These are phyloP conservation scores for Cornus kousa DNA, from an alignment of 148 eudicot genomes.

Conservation along the genomic window DNA sequence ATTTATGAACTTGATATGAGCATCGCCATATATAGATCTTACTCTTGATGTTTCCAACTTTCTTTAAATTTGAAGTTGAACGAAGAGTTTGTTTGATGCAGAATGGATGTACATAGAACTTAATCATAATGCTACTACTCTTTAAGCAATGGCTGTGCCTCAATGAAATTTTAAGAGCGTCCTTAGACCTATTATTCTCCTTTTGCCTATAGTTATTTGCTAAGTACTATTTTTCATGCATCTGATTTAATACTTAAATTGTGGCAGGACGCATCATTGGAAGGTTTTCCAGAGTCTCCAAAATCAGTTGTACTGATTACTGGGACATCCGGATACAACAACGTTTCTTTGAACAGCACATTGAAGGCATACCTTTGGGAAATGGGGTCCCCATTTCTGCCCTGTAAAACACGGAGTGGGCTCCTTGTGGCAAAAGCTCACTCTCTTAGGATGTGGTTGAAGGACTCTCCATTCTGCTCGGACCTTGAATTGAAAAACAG, in stretches of 20 bases:
- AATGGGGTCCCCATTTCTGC: conserved; percentile 98
- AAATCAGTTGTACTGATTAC: conserved; percentile 90
- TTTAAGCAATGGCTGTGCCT: neutral
- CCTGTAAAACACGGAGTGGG: conserved; percentile 79
- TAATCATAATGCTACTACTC: neutral
- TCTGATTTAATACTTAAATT: conserved; percentile 7
- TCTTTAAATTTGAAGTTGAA: neutral
- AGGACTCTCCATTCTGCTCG: conserved; percentile 90
- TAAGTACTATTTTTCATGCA: neutral
- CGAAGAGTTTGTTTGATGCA: neutral
- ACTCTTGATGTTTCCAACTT: neutral
- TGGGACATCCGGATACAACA: conserved; percentile 78
- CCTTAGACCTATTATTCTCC: neutral
- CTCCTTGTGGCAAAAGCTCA: conserved; percentile 91
- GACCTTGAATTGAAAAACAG: conserved; percentile 91
- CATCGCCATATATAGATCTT: neutral
- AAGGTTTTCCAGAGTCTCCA: conserved; percentile 94
- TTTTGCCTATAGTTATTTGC: conserved; percentile 4
- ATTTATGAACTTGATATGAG: neutral
- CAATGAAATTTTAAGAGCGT: neutral
- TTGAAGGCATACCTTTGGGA: conserved; percentile 94
- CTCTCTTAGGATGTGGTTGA: conserved; percentile 92
- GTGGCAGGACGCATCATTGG: conserved; percentile 91
- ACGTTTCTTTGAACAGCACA: conserved; percentile 79
- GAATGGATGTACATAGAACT: neutral